A percentile compares a stretch with the other conserved stretches of the same genome.
phyloP scores from a whole-genome alignment of 352 stramenopile species.

The Pythium apleroticum region DNA sequence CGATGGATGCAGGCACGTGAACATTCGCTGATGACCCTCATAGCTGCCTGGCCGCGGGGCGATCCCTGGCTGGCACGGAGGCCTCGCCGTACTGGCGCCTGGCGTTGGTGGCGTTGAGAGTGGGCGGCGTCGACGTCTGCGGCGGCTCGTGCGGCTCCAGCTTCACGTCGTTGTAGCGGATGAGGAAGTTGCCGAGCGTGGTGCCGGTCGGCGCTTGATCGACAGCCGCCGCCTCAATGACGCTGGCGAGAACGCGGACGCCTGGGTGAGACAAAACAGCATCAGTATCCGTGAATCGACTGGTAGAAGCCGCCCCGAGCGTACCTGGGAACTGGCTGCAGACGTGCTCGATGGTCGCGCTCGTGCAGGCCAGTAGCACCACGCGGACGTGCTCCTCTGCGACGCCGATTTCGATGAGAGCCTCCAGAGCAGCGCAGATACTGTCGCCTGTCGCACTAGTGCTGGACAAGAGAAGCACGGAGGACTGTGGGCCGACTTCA shows the following conservation, averaged over 20 bases:
- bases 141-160: conserved; percentile 3
- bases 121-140: no score
- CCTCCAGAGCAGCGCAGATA: conserved; percentile 17
- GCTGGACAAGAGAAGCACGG: conserved; percentile 11
- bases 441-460: conserved; percentile 5
- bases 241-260: conserved; percentile 28
- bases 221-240: conserved; percentile 21
- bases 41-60: no score
- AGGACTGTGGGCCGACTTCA: conserved; percentile 1
- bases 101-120: neutral
- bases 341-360: conserved; percentile 33
- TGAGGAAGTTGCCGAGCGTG: conserved; percentile 48
- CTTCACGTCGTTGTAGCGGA: conserved; percentile 38
- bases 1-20: neutral
- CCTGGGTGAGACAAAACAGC: neutral
- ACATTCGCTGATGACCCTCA: neutral
- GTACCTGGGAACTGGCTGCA: conserved; percentile 41
- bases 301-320: no score
- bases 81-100: neutral
- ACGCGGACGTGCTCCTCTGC: conserved; percentile 39
- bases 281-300: neutral
- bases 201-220: conserved; percentile 13
- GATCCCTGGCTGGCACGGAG: neutral
- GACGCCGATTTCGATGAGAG: conserved; percentile 33
- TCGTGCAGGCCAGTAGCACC: conserved; percentile 35